Conservation (phyloP, 768 basidiomycete species). For the Mycena alexandri region DNA sequence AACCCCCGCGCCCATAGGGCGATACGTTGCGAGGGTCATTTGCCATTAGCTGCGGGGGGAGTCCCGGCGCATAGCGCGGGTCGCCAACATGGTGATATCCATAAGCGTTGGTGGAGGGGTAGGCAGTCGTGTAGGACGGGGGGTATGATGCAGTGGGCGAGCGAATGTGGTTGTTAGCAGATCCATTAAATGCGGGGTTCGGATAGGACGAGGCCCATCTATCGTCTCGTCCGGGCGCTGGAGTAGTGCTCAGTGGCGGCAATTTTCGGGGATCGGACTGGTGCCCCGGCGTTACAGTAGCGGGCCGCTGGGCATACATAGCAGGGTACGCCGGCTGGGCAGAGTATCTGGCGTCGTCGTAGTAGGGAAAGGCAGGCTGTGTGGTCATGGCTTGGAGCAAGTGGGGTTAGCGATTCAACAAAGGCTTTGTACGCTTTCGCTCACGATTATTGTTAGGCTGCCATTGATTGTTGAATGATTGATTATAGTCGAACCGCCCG, state of each 20-base stretch:
- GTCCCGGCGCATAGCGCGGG: conserved; percentile 22
- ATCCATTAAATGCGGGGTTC: conserved; percentile 50
- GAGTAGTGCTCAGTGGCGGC: conserved; percentile 64
- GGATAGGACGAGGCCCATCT: conserved; percentile 60
- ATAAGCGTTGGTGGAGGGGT: conserved; percentile 57
- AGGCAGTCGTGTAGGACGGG: conserved; percentile 60
- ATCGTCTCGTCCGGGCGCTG: conserved; percentile 59
- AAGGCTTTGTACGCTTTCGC: conserved; percentile 39
- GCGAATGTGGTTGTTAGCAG: conserved; percentile 62
- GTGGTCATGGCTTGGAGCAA: conserved; percentile 47
- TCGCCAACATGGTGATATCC: conserved; percentile 52
- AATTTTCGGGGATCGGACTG: conserved; percentile 68
- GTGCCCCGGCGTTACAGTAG: conserved; percentile 60
- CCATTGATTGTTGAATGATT: conserved; percentile 62
- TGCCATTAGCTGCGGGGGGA: conserved; percentile 32
- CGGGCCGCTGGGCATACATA: conserved; percentile 62
- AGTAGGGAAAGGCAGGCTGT: conserved; percentile 63
- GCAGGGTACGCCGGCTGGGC: conserved; percentile 58
- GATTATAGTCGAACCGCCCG: conserved; percentile 68
- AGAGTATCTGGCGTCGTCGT: conserved; percentile 70
- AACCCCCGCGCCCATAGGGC: conserved; percentile 56
- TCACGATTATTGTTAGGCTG: conserved; percentile 47
- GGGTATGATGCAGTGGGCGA: conserved; percentile 77
- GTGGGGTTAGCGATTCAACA: conserved; percentile 57
- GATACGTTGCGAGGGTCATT: conserved; percentile 58